Evolutionary conservation across 768 basidiomycete genomes (phyloP), one percentile per base, ranked within the genome.

Genomic region (Boletus reticulatus): DNA sequence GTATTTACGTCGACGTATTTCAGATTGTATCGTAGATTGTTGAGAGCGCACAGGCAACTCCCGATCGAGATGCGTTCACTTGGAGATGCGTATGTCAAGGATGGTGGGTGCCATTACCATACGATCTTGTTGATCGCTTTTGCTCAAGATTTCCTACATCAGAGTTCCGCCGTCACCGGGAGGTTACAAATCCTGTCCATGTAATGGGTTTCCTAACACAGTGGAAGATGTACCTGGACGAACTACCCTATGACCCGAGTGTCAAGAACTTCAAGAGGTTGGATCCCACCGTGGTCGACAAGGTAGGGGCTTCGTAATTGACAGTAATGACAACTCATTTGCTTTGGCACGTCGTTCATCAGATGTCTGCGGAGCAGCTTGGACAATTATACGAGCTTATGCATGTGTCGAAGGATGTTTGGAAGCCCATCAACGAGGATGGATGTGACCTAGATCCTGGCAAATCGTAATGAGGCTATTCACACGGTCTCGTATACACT

Each of bases 171-270:
- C 77, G 89, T 44, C 95, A 97, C 60, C 84, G 76, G 62, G 76
- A 81, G 22, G 83, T 86, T 12, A 86, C 86, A 20, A 98, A 98
- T 72, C 91, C 94, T 4, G 78, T 87, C 9, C 85, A 98, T 69
- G 84, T 98, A 58, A 96, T 98, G 69, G 94, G 93, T 3, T 99
- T 99, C 67, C 78, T 98, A 10, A 88, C 89, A 4, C 92, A 98
- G 65, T 99, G 96, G 96, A 97, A 96, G 71, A 70, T 82, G 55
- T 98, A 99, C 71, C 79, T 98, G 53, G 92, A 96, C 62, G 73
- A 82, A 56, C 69, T 89, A 34, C 85, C 84, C 13, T 72, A 64
- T 27, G 80, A 77, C 14, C 66, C 73, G 6, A 52, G 50, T 10
- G 73, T 68, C 4, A 67, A 73, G 50, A 65, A 62, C 34, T 92